These are phyloP conservation scores for Trametes meyenii DNA, from an alignment of 768 basidiomycete genomes.

Conservation along the genomic window DNA sequence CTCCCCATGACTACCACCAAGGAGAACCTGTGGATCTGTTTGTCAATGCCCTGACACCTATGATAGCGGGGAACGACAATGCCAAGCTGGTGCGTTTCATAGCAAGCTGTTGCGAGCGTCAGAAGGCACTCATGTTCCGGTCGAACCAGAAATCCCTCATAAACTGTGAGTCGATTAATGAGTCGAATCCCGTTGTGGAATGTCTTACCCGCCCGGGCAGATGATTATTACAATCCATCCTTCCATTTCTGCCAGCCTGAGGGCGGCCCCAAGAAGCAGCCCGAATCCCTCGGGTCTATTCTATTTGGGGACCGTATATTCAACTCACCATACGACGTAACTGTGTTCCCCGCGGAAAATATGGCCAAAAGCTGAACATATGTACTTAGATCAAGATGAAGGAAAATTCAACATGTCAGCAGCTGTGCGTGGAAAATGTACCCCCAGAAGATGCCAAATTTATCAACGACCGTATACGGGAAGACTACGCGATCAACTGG, in stretches of 20 bases:
- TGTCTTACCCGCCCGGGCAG: constrained; percentile 38
- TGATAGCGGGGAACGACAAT: constrained; percentile 66
- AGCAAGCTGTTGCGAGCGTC: constrained; percentile 3
- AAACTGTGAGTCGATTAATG: constrained; percentile 62
- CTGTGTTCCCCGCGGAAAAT: constrained; percentile 32
- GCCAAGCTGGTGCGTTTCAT: constrained; percentile 66
- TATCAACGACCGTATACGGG: constrained; percentile 87
- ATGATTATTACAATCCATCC: constrained; percentile 90
- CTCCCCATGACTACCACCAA: constrained; percentile 76
- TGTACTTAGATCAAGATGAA: constrained; percentile 73
- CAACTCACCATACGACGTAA: constrained; percentile 83
- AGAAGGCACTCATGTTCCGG: constrained; percentile 4
- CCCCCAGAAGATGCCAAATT: constrained; percentile 78
- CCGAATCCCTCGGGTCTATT: constrained; percentile 89
- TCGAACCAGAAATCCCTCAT: constrained; percentile 82
- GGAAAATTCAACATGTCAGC: constrained; percentile 73
- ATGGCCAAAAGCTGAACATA: not conserved
- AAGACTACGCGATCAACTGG: constrained; percentile 95
- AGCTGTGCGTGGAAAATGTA: constrained; percentile 67
- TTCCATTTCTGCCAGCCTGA: constrained; percentile 87
- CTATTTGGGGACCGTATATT: constrained; percentile 97
- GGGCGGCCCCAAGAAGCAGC: constrained; percentile 70
- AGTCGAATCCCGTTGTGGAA: not conserved
- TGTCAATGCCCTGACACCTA: constrained; percentile 90
- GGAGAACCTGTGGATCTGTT: constrained; percentile 79